Evolutionary conservation across 257 asterid genomes (phyloP), one percentile per base, ranked within the genome.

Genomic region (Nicotiana tabacum): DNA sequence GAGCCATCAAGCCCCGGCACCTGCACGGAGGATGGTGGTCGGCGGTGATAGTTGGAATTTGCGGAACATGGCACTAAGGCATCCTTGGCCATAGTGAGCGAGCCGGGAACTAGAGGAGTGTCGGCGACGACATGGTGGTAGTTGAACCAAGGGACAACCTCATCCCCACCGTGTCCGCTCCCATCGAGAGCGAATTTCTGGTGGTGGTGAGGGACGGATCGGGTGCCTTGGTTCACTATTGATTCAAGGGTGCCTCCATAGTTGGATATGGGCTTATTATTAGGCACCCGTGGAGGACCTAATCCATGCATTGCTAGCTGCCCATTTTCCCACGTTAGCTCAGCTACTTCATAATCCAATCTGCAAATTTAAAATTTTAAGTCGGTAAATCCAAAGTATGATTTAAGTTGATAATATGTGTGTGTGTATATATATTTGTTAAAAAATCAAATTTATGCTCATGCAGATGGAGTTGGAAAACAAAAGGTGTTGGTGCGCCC

Each of bases 201-300:
- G 67, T 16, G 60, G 33, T 83, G 37, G 43, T 77, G 48, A 46
- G 61, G 37, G 62, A 5, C 7, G 62, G 39, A 48, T 24, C 82
- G 62, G 85, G 98, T 91, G 80, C 96, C 98, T 76, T 94, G 99
- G 89, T 93, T 89, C 62, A 96, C 98, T 43, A 96, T 85, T 0
- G 97, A 90, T 91, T 94, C 97, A 3, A 96, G 97, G 0, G 99
- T 96, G 13, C 93, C 97, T n/a, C 90, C 91, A 68, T 90, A 88
- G 72, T 85, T 90, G 0, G 80, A 48, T 74, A 48, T 48, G 67
- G 93, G 93, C 87, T 89, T 92, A 0, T 85, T 88, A 79, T 27
- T 67, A 3, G 78, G 82, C 84, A 83, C 86, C 83, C 92, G 90
- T 32, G 93, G 89, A 12, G 86, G 87, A 56, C 90, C 92, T 29